Percentiles rank a stretch among this genome's conserved stretches.
These are phyloP conservation scores for Nitzschia palea DNA, from an alignment of 108 stramenopile genomes.

Conservation along the genomic window DNA sequence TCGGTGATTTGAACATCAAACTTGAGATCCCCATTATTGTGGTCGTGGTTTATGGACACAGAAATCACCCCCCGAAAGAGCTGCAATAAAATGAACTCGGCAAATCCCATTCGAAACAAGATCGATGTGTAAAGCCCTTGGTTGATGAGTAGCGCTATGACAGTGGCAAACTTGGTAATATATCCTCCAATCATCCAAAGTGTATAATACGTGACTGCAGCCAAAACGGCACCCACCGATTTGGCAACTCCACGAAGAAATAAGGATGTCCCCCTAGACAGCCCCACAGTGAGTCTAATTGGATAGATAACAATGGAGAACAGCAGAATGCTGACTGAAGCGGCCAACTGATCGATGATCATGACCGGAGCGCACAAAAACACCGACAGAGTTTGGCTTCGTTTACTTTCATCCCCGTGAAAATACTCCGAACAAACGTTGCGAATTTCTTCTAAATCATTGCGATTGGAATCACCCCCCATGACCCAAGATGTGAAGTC, in stretches of 20 bases:
- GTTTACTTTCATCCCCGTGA: not conserved
- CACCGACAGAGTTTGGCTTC: not conserved
- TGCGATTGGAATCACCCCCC: not conserved
- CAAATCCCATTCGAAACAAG: constrained; percentile 2
- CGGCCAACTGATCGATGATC: constrained; percentile 1
- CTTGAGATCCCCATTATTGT: too few species aligned
- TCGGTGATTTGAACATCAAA: too few species aligned
- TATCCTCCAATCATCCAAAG: not conserved
- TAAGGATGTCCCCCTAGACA: too few species aligned
- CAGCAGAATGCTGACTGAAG: not conserved
- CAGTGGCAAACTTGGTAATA: not conserved
- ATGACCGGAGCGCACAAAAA: not conserved
- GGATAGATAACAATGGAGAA: not conserved
- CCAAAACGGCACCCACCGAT: not conserved
- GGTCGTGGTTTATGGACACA: too few species aligned
- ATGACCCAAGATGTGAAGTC: not conserved
- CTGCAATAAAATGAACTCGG: not conserved
- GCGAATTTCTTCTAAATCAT: constrained; percentile 12
- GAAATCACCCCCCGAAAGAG: constrained; percentile 2
- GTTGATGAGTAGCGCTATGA: not conserved
- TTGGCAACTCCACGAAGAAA: constrained; percentile 6
- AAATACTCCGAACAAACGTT: constrained; percentile 9
- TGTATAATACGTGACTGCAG: constrained; percentile 8
- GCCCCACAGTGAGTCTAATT: not conserved
- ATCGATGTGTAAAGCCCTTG: constrained; percentile 9